Percentiles rank a stretch among this genome's conserved stretches.
Conservation (phyloP, 306 rosid genomes). For the Castanospermum australe region DNA sequence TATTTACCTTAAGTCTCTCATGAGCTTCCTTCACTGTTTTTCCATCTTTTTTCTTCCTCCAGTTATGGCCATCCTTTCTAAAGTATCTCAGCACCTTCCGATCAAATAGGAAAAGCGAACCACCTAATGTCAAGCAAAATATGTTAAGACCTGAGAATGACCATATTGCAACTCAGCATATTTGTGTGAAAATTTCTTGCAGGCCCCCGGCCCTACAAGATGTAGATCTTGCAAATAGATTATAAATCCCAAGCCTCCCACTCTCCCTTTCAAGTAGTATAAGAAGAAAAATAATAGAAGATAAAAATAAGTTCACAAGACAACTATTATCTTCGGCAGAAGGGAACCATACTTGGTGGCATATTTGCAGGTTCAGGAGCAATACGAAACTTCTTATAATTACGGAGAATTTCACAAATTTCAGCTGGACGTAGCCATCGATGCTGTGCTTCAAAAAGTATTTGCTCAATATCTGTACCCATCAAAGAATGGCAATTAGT, state of each 20-base stretch:
- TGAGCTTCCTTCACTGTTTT: constrained; percentile 94
- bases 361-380: constrained; percentile 61
- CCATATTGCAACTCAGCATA: not conserved
- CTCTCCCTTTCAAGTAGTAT: not conserved
- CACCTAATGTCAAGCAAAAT: constrained; percentile 58
- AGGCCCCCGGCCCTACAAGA: not conserved
- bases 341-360: constrained; percentile 67
- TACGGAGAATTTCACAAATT: constrained; percentile 79
- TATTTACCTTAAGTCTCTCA: constrained; percentile 82
- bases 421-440: constrained; percentile 96
- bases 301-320: not conserved
- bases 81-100: constrained; percentile 90
- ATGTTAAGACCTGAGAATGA: not conserved
- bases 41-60: constrained; percentile 97
- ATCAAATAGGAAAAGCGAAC: constrained; percentile 88
- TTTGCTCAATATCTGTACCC: constrained; percentile 63
- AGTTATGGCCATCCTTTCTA: constrained; percentile 90
- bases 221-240: not conserved
- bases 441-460: constrained; percentile 68
- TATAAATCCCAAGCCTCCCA: not conserved
- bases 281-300: not conserved
- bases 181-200: not conserved
- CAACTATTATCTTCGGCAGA: not conserved
- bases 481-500: constrained; percentile 24
- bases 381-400: constrained; percentile 50